Evolutionary conservation across 140 eudicot genomes (phyloP), one percentile per base, ranked within the genome.

Genomic region (Ambrosia hybrid): DNA sequence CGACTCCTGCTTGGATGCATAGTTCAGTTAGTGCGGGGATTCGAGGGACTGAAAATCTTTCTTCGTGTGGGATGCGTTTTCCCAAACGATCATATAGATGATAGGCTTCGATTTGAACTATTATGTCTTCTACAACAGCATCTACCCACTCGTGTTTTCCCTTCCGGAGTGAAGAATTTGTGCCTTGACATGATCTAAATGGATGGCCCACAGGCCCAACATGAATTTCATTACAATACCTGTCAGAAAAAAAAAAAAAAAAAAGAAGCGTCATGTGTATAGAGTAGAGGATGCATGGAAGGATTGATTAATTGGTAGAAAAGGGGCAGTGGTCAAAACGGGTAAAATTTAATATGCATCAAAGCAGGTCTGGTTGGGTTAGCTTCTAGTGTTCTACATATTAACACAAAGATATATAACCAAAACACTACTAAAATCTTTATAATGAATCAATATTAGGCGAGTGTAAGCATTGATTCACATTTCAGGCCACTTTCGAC

Each of bases 1-100:
- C 95, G 8, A 90, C 99, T 3, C 97, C 99, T 49, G 96, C 97
- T 83, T 94, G 99, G 75, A 94, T 83, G 84, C 99, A 94, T 60
- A 94, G 95, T 79, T 94, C 99, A 8, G 88, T 88, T 4, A 88
- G 73, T 59, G 97, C 96, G 16, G 97, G 97, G 53, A 94, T 70
- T 79, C 97, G 79, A 64, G 99, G 97, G 81, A 91, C 72, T 14
- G 97, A 86, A 72, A 86, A 94, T 70, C 99, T 84, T 55, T 94
- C 90, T 30, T 85, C 90, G 10, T 90, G 99, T n/a, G 95, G 57
- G 16, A 94, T 90, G 9, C 97, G 96, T 64, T 76, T 90, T 51
- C 96, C 94, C 2, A 91, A 87, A 72, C 92, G 99, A 57, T 94
- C 99, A 26, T 77, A 83, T 6, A 94, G 78, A 82, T 94, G 99